phyloP scores from a whole-genome alignment of 495 filamentous ascomycete species.

The Entonaema liquescens region DNA sequence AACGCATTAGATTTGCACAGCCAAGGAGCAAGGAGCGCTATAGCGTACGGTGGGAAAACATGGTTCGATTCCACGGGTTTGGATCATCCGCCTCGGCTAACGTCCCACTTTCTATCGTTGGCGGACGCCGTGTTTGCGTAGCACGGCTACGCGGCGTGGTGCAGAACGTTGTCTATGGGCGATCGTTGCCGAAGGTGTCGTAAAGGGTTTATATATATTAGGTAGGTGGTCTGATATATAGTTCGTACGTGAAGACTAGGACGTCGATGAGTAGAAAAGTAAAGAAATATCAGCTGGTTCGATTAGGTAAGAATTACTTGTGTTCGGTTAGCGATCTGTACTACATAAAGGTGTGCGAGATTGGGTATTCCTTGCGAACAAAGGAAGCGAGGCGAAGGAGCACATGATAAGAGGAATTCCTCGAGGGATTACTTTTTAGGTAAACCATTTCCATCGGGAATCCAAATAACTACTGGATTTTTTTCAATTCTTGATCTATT shows the following conservation, averaged over 20 bases:
- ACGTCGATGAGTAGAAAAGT: no score
- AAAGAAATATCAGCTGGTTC: background rate
- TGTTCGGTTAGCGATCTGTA: no score
- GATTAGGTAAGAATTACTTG: background rate
- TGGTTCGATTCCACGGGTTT: background rate
- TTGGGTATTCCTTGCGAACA: no score
- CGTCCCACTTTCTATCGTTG: background rate
- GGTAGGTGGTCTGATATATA: no score
- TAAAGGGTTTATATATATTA: background rate
- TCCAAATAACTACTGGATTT: background rate
- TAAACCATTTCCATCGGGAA: no score
- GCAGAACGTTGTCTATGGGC: no score
- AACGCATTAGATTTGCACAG: background rate
- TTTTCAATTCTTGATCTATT: background rate
- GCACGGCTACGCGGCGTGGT: background rate
- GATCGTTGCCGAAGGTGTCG: background rate
- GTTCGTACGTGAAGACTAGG: no score
- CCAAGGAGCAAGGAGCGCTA: background rate
- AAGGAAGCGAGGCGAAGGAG: no score
- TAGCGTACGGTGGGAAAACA: background rate
- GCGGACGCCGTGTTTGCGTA: background rate
- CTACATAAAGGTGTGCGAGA: no score
- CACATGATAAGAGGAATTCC: no score
- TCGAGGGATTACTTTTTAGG: no score
- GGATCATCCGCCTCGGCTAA: background rate